A percentile compares a stretch with the other conserved stretches of the same genome.
These are phyloP conservation scores for Seiridium cupressi DNA, from an alignment of 2,329 filamentous ascomycete species.

Conservation along the genomic window DNA sequence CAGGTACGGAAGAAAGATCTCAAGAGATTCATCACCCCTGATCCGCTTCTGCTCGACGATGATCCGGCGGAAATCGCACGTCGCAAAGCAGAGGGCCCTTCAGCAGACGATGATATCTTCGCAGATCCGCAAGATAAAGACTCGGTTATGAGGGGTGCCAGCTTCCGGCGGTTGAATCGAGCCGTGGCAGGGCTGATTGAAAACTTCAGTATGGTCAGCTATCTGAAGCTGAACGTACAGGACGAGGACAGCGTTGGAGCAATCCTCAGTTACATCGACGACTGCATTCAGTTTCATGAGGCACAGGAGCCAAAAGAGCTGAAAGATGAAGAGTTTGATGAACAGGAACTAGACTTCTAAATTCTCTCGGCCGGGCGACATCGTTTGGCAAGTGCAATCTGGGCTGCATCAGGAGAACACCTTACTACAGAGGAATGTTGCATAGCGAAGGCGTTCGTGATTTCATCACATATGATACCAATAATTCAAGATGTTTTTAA, in stretches of 20 bases:
- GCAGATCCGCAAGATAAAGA: constrained; percentile 64
- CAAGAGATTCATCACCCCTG: constrained; percentile 86
- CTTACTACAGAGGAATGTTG: constrained; percentile 1
- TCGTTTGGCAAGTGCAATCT: too few relatives aligned
- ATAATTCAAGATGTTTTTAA: constrained; percentile 12
- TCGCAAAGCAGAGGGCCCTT: constrained; percentile 29
- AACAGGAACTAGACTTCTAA: constrained; percentile 8
- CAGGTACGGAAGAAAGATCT: constrained; percentile 84
- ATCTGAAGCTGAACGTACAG: constrained; percentile 83
- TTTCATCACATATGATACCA: constrained; percentile 17
- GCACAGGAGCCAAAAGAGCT: constrained; percentile 31
- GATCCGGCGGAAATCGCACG: constrained; percentile 59
- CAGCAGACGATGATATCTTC: constrained; percentile 50
- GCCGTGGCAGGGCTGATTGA: constrained; percentile 92
- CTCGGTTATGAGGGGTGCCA: constrained; percentile 74
- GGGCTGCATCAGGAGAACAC: too few relatives aligned
- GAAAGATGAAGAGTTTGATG: constrained; percentile 29
- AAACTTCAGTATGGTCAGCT: constrained; percentile 97
- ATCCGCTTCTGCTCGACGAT: constrained; percentile 78
- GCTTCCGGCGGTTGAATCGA: constrained; percentile 79
- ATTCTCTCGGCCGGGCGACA: neutral
- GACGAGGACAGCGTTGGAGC: constrained; percentile 87
- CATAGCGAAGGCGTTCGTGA: constrained; percentile 27
- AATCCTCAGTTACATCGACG: constrained; percentile 55
- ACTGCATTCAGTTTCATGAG: constrained; percentile 40